phyloP scores from a whole-genome alignment of 1,139 yeast species.

The Pichia sp. region DNA sequence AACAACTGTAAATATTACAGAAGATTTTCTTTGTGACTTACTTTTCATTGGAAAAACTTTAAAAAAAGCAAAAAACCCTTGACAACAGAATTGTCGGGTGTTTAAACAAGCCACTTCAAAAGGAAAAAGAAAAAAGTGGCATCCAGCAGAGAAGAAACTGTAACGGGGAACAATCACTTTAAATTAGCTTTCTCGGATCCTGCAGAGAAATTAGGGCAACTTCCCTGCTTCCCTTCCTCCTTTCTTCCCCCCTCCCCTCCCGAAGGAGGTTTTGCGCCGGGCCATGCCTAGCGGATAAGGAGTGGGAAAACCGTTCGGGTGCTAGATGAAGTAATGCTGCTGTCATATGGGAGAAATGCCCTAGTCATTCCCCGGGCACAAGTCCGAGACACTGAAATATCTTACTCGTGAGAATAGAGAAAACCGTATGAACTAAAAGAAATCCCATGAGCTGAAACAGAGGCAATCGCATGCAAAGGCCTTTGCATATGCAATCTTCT shows the following conservation, averaged over 20 bases:
- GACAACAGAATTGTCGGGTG: background rate
- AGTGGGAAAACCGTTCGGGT: background rate
- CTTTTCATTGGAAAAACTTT: background rate
- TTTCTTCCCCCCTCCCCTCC: background rate
- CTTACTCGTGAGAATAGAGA: too few relatives aligned
- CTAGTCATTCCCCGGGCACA: too few relatives aligned
- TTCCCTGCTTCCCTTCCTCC: too few relatives aligned
- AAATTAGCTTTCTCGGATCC: background rate
- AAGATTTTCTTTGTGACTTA: background rate
- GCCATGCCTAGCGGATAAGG: background rate
- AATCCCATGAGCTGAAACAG: too few relatives aligned
- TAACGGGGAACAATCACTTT: background rate
- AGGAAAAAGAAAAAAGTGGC: background rate
- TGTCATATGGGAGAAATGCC: too few relatives aligned
- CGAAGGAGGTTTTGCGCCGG: background rate
- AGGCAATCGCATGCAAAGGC: too few relatives aligned
- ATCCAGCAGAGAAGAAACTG: background rate
- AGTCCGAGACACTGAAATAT: too few relatives aligned
- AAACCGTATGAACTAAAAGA: too few relatives aligned
- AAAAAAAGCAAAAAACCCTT: slow-evolving; percentile 3
- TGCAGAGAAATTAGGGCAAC: background rate
- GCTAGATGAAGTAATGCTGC: background rate
- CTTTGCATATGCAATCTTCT: too few relatives aligned
- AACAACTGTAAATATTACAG: background rate
- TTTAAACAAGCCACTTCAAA: background rate